Conservation (phyloP, 805 yeast genomes). For the Spathaspora sp. region DNA sequence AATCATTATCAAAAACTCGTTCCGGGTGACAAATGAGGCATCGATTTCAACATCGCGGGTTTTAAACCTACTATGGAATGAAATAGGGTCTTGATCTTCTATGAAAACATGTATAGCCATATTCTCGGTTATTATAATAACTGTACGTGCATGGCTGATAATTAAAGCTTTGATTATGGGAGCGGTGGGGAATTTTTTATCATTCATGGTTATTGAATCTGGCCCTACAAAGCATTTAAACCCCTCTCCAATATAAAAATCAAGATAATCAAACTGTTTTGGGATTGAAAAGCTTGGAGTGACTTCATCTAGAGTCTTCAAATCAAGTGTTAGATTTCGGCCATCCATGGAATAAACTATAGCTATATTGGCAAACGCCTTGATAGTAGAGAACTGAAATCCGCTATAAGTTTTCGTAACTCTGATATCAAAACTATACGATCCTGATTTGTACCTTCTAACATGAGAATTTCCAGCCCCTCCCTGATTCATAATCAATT, state of each 20-base stretch:
- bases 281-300: neutral
- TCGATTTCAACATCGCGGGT: neutral
- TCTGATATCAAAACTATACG: neutral
- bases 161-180: neutral
- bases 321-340: neutral
- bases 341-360: neutral
- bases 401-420: neutral
- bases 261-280: neutral
- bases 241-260: neutral
- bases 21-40: neutral
- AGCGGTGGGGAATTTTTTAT: neutral
- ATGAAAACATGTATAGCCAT: neutral
- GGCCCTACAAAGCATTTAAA: neutral
- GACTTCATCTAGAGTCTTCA: neutral
- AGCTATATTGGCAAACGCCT: neutral
- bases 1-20: neutral
- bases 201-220: neutral
- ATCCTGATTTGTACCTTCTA: neutral
- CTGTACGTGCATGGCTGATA: neutral
- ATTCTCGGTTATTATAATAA: neutral
- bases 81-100: neutral
- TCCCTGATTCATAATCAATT: constrained; percentile 6
- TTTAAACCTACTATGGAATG: neutral
- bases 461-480: neutral
- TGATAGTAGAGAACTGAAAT: neutral